A percentile compares a stretch with the other conserved stretches of the same genome.
Conservation (phyloP, 139 green algal genomes). For the Bryopsis sp. region DNA sequence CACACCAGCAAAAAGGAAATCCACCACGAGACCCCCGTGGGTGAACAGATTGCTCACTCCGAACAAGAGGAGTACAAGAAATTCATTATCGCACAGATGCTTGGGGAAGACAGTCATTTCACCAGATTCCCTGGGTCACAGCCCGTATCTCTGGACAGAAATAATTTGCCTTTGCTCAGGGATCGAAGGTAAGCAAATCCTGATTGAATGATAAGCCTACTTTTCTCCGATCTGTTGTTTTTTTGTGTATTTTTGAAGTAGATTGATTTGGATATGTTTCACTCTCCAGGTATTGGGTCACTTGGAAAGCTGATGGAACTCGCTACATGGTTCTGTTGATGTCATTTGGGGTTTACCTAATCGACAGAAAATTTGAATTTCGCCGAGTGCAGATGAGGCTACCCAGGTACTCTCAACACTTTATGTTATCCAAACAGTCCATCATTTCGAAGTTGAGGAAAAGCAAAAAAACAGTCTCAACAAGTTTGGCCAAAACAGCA, state of each 20-base stretch:
- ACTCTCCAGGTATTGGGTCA: conserved; percentile 63
- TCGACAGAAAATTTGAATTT: conserved; percentile 62
- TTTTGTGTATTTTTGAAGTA: too few species aligned
- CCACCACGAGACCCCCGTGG: too few species aligned
- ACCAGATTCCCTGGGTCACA: conserved; percentile 80
- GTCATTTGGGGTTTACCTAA: conserved; percentile 72
- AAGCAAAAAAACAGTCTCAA: too few species aligned
- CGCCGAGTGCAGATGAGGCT: conserved; percentile 56
- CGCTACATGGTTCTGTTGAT: conserved; percentile 86
- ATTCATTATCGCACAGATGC: background rate
- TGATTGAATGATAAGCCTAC: too few species aligned
- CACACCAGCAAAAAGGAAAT: too few species aligned
- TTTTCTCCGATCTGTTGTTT: too few species aligned
- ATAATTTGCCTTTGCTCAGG: conserved; percentile 64
- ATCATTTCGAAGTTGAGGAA: background rate
- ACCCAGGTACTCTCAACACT: conserved; percentile 20
- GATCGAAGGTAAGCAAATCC: too few species aligned
- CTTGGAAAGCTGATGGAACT: conserved; percentile 97
- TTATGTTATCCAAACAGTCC: background rate
- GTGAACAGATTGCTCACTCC: background rate
- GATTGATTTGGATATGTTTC: too few species aligned
- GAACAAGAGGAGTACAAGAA: background rate
- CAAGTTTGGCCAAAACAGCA: too few species aligned
- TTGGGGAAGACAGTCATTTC: background rate
- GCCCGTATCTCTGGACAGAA: conserved; percentile 74